Base-by-base conservation (phyloP, 2,329 filamentous ascomycete species). In the Cladosporium austrohemisphaericum region DNA sequence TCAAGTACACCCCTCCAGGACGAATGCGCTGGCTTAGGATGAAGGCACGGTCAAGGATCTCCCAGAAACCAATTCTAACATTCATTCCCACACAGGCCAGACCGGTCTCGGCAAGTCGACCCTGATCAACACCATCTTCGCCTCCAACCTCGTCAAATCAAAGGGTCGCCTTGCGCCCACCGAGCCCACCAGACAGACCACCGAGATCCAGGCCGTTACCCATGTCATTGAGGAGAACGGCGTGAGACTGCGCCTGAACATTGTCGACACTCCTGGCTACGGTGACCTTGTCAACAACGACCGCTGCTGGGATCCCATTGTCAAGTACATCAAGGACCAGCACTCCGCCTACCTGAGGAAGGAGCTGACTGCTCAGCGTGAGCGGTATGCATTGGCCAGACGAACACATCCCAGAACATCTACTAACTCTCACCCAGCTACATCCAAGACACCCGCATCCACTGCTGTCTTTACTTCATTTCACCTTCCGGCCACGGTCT, bases 261-360 rank as follows among this genome's bases (percentile, higher is more conserved):
- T 98, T 67, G 93, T 98, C 66, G 93, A 98, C 71, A 98, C 93
- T 57, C 93, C 93, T 57, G 93, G 93, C 58, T 98, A 98, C 67
- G 93, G 93, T 67, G 93, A 98, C 67, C 83, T 96, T 68, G 93
- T 98, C 74, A 98, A 98, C 83, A 98, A 98, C 74, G 93, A 98
- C 77, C 87, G 93, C 80, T 98, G 93, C 84, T 98, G 93, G 93
- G 93, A 98, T 69, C 93, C 93, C 57, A 98, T 98, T 71, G 92
- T 98, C 80, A 98, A 98, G 80, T 98, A 98, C 76, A 98, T 98
- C 81, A 98, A 98, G 81, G 93, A 98, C 75, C 93, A 98, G 79
- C 93, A 98, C 80, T 96, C 90, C 46, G 92, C 93, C 65, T 98
- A 97, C 77, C 84, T 98, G 63, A 88, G 93, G 74, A 98, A 98